Conservation (phyloP, 31 red algal species). For the Bonnemaisonia californica region DNA sequence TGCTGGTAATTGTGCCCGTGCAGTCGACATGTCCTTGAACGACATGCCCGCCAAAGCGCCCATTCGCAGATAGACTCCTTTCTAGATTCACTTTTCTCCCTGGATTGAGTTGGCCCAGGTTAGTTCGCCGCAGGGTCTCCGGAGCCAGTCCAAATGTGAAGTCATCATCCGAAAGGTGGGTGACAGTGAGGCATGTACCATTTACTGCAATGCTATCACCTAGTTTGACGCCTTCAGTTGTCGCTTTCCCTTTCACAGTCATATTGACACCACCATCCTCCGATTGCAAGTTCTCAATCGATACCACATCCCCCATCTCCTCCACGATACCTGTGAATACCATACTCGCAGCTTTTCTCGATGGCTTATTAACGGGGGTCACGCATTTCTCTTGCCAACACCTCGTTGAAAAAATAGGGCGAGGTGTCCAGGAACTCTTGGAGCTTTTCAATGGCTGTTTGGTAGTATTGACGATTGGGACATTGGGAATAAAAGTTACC, state of each 20-base stretch:
- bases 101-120: slow-evolving; percentile 63
- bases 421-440: too few species aligned
- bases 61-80: slow-evolving; percentile 81
- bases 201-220: slow-evolving; percentile 98
- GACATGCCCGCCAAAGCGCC: slow-evolving; percentile 96
- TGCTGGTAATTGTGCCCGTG: slow-evolving; percentile 68
- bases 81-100: slow-evolving; percentile 91
- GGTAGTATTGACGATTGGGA: too few species aligned
- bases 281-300: slow-evolving; percentile 61
- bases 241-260: slow-evolving; percentile 32
- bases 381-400: too few species aligned
- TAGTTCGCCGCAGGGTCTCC: slow-evolving; percentile 93
- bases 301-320: slow-evolving; percentile 89
- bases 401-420: too few species aligned
- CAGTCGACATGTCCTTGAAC: slow-evolving; percentile 99
- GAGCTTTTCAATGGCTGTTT: too few species aligned
- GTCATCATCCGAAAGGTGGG: not conserved
- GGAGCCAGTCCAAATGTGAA: slow-evolving; percentile 72
- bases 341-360: slow-evolving; percentile 20
- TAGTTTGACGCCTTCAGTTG: slow-evolving; percentile 52
- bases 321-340: slow-evolving; percentile 99
- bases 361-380: too few species aligned
- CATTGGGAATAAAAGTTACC: too few species aligned
- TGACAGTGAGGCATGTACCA: slow-evolving; percentile 96
- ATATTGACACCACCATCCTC: slow-evolving; percentile 65